Evolutionary conservation across 2,329 filamentous ascomycete species (phyloP).

Genomic region (Nigrospora osmanthi): DNA sequence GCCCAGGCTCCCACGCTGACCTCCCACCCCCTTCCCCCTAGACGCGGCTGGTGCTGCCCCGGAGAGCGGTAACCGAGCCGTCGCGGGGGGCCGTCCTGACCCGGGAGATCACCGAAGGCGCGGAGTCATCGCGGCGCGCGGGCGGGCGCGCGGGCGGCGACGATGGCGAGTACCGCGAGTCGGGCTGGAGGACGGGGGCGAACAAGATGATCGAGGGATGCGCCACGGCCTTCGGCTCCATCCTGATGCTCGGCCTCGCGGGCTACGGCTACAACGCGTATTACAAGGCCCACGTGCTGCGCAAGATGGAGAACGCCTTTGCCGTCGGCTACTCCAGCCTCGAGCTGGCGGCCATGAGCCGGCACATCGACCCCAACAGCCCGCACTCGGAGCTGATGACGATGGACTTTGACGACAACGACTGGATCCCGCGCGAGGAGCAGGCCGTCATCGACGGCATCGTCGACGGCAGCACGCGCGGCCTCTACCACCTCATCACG

Average conservation of each 20-base stretch:
- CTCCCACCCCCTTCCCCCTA: neutral
- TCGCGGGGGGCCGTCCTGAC: neutral
- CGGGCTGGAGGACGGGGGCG: constrained; percentile 7
- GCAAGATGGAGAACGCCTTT: constrained; percentile 91
- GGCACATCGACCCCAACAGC: constrained; percentile 28
- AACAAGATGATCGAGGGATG: constrained; percentile 67
- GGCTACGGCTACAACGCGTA: constrained; percentile 72
- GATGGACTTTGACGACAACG: constrained; percentile 39
- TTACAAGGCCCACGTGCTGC: constrained; percentile 86
- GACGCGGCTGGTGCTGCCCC: constrained; percentile 1
- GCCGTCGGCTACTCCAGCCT: constrained; percentile 84
- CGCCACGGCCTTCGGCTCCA: constrained; percentile 68
- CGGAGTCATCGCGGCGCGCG: neutral
- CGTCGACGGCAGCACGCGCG: constrained; percentile 60
- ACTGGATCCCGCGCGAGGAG: constrained; percentile 81
- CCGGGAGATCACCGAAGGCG: neutral
- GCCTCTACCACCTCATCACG: constrained; percentile 86
- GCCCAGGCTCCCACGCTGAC: neutral
- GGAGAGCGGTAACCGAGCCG: neutral
- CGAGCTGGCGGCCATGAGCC: constrained; percentile 64
- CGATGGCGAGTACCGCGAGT: neutral
- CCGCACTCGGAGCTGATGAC: constrained; percentile 4
- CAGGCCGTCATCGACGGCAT: constrained; percentile 79
- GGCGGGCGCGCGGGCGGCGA: neutral
- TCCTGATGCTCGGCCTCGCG: constrained; percentile 61